phyloP scores from a whole-genome alignment of 2,329 filamentous ascomycete species.

The Epichloe glyceriae region DNA sequence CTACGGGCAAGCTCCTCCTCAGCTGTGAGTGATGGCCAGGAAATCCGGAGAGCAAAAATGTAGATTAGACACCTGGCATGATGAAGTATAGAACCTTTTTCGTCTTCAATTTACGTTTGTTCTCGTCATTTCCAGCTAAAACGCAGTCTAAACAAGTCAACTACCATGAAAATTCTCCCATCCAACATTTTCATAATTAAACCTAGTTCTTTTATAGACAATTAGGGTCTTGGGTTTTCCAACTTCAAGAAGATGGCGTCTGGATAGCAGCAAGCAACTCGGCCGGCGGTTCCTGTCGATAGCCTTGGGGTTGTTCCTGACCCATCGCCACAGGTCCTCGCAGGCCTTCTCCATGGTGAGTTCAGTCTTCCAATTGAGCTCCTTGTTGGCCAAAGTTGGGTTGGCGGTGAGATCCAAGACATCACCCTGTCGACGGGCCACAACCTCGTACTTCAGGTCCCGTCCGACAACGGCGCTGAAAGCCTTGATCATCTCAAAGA shows the following conservation, averaged over 20 bases:
- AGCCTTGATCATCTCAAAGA: constrained; percentile 94
- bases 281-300: constrained; percentile 79
- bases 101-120: background rate
- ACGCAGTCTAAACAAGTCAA: background rate
- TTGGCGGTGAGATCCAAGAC: constrained; percentile 93
- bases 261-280: constrained; percentile 58
- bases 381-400: constrained; percentile 71
- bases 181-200: background rate
- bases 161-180: background rate
- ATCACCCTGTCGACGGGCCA: constrained; percentile 70
- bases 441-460: constrained; percentile 77
- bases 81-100: no score
- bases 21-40: constrained; percentile 36
- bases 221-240: background rate
- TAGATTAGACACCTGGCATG: background rate
- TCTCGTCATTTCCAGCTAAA: background rate
- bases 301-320: constrained; percentile 93
- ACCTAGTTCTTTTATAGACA: background rate
- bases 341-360: constrained; percentile 86
- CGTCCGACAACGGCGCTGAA: constrained; percentile 80
- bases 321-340: constrained; percentile 92
- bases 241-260: constrained; percentile 16
- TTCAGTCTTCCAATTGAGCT: constrained; percentile 87
- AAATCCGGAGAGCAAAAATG: background rate
- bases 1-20: constrained; percentile 70